Base-by-base conservation (phyloP, 1,284 basidiomycete species). In the Irpex rosettiformis region DNA sequence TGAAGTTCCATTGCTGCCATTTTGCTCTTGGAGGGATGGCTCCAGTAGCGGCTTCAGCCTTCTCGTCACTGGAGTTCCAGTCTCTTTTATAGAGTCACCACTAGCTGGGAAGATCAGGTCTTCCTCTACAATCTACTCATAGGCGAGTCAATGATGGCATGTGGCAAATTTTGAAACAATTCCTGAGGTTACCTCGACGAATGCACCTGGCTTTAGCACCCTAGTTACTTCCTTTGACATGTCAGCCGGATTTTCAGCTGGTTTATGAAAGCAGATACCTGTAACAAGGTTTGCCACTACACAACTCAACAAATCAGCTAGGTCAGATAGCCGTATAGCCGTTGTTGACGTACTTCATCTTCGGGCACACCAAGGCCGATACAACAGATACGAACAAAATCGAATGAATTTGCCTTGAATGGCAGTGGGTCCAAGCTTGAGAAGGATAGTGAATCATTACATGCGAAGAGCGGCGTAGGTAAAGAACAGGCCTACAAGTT, bases 291-390 rank as follows among this genome's bases (percentile, higher is more conserved):
- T 55, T 69, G 70, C 75, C 75, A 76, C 70, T 71, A 47, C 27
- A 7, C 21, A 52, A 47, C 45, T 25, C 16, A 18, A 24, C 16
- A 7, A 25, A 51, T 59, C 49, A 24, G 40, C 10, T n/a, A 6
- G 22, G 13, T 25, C 21, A 55, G 52, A 52, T 37, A 29, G 43
- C 25, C 16, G 24, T n/a, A 49, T 13, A 76, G 64, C 43, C 18
- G 6, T 47, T 47, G 43, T 7, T 29, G 27, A 16, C 48, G 5
- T 62, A 85, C 85, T 77, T 88, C 83, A 65, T 88, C 83, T 70
- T 89, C 86, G 11, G 88, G 88, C 21, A 89, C 80, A 27, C 81
- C 85, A 3, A 89, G 76, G 2, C 85, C 86, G 53, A 89, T 77
- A 43, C 79, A 77, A 52, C 77, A 79, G 66, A 88, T 80, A 51